Evolutionary conservation across 2,329 filamentous ascomycete genomes (phyloP).

Genomic region (Rutstroemia sp.): DNA sequence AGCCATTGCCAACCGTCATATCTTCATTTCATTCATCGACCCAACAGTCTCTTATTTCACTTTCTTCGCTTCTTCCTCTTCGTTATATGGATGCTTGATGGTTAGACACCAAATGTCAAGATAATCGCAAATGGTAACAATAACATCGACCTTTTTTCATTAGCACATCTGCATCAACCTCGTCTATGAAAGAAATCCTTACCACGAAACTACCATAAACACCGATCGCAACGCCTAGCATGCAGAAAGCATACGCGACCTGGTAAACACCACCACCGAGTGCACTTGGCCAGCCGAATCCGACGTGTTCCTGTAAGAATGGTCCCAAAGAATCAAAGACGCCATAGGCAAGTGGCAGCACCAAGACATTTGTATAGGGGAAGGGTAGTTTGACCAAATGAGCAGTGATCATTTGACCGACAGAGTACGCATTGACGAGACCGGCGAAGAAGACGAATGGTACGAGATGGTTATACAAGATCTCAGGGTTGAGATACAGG

Average conservation of each 20-base stretch:
- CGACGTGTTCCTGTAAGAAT: constrained; percentile 45
- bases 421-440: constrained; percentile 87
- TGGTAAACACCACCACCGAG: constrained; percentile 76
- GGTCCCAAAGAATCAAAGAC: constrained; percentile 78
- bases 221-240: constrained; percentile 75
- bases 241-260: constrained; percentile 83
- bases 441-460: constrained; percentile 87
- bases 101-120: constrained; percentile 97
- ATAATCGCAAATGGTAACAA: constrained; percentile 96
- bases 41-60: constrained; percentile 9
- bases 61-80: constrained; percentile 31
- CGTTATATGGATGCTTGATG: constrained; percentile 72
- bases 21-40: not conserved
- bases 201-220: constrained; percentile 96
- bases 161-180: not conserved
- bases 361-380: constrained; percentile 83
- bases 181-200: constrained; percentile 20
- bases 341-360: constrained; percentile 68
- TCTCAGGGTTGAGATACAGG: constrained; percentile 75
- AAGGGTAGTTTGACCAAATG: constrained; percentile 84
- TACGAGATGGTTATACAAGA: constrained; percentile 75
- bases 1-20: not conserved
- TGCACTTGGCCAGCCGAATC: constrained; percentile 66
- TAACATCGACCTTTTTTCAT: constrained; percentile 65
- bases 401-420: constrained; percentile 91